These are phyloP conservation scores for Boletus fagicola DNA, from an alignment of 768 basidiomycete genomes.

Conservation along the genomic window DNA sequence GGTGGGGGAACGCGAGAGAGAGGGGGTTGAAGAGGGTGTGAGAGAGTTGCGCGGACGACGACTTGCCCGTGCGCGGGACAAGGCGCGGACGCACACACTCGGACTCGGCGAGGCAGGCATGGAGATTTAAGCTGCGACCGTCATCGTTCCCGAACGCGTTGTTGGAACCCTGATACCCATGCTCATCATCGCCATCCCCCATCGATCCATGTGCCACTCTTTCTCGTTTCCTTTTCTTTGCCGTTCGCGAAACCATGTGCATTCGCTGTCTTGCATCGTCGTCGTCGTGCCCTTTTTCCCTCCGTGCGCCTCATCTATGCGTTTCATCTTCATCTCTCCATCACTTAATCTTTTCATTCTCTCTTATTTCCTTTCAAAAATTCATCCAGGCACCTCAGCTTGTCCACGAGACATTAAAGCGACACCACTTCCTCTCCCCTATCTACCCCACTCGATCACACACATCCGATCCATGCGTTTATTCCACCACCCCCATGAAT, in stretches of 20 bases:
- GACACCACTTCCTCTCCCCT: not conserved
- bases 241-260: not conserved
- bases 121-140: constrained; percentile 12
- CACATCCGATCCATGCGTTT: not conserved
- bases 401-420: not conserved
- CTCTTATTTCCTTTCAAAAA: not conserved
- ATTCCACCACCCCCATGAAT: not conserved
- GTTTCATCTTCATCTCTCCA: not conserved
- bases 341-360: not conserved
- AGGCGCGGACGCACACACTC: constrained; percentile 7
- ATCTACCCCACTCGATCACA: not conserved
- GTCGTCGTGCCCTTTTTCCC: not conserved
- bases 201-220: not conserved
- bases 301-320: not conserved
- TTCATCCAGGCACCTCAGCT: not conserved
- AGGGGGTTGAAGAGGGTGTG: not conserved
- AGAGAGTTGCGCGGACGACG: constrained; percentile 21
- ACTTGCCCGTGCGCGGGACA: constrained; percentile 18
- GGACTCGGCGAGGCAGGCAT: constrained; percentile 13
- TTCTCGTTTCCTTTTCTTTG: not conserved
- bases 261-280: not conserved
- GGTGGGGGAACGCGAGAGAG: constrained; percentile 4
- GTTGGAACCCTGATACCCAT: not conserved
- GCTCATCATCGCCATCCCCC: not conserved
- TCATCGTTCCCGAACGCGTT: not conserved